These are phyloP conservation scores for Clonostachys byssicola DNA, from an alignment of 2,329 filamentous ascomycete species.

Conservation along the genomic window DNA sequence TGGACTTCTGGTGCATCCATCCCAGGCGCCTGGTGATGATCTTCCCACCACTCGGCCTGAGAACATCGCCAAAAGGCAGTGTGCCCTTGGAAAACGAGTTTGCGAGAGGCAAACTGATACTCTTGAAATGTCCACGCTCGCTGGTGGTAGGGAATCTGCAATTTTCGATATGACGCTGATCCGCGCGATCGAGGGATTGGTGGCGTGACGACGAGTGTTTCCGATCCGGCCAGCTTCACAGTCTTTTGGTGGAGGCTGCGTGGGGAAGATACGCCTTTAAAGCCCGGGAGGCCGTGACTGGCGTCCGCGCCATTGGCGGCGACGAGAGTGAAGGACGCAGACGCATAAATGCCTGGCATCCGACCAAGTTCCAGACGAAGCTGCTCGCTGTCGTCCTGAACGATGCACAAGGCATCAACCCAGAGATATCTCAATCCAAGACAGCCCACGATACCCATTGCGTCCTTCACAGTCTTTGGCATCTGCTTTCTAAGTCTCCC, in stretches of 20 bases:
- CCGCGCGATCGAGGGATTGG: no score
- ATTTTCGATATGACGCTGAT: no score
- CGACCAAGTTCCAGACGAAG: slow-evolving; percentile 31
- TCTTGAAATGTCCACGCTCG: no score
- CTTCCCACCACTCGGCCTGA: no score
- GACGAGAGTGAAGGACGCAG: slow-evolving; percentile 39
- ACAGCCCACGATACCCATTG: slow-evolving; percentile 37
- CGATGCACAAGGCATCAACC: slow-evolving; percentile 40
- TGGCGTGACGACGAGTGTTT: no score
- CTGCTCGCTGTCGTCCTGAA: slow-evolving; percentile 35
- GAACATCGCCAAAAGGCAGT: no score
- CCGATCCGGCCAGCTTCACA: no score
- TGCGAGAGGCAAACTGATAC: no score
- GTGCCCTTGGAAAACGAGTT: no score
- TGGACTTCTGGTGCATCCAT: slow-evolving; percentile 16
- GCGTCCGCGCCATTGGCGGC: slow-evolving; percentile 33
- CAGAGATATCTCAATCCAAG: slow-evolving; percentile 37
- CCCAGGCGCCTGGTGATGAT: background rate
- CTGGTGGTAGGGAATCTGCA: no score
- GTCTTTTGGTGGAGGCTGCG: background rate
- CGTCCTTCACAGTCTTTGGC: slow-evolving; percentile 35
- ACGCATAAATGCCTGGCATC: slow-evolving; percentile 40
- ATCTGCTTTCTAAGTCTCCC: slow-evolving; percentile 21
- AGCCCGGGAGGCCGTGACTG: slow-evolving; percentile 25
- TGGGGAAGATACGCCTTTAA: slow-evolving; percentile 7